These are phyloP conservation scores for Daphne laureola DNA, from an alignment of 441 rosid species.

Conservation along the genomic window DNA sequence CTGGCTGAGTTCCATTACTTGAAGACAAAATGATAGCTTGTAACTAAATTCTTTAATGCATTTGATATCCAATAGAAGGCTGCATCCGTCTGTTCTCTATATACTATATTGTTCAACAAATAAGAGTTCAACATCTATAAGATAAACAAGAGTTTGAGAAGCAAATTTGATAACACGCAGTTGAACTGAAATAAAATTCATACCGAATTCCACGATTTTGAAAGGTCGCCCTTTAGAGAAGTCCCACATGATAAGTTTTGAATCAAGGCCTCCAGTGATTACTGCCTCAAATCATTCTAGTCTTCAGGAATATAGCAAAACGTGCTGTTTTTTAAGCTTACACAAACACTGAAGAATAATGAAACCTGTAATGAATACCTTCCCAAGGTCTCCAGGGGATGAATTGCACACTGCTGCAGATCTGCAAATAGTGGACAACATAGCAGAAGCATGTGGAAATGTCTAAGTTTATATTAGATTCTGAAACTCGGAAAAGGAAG, in stretches of 20 bases:
- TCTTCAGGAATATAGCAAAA: not conserved
- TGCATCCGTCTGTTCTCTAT: no score
- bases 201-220: constrained; percentile 72
- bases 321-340: not conserved
- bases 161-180: not conserved
- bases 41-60: not conserved
- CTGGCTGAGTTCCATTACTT: not conserved
- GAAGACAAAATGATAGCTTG: not conserved
- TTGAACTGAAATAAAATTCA: constrained; percentile 1
- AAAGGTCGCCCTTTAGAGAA: constrained; percentile 70
- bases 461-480: not conserved
- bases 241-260: constrained; percentile 86
- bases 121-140: no score
- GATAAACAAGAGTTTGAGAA: not conserved
- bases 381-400: constrained; percentile 97
- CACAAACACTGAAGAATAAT: not conserved
- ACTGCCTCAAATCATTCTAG: constrained; percentile 27
- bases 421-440: constrained; percentile 25
- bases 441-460: no score
- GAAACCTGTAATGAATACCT: constrained; percentile 35
- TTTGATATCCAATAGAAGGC: no score
- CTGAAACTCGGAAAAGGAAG: not conserved
- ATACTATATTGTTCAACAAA: no score
- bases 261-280: constrained; percentile 85
- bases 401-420: constrained; percentile 84